phyloP scores from a whole-genome alignment of 1,284 basidiomycete species.

The Boletus hoseneyae region DNA sequence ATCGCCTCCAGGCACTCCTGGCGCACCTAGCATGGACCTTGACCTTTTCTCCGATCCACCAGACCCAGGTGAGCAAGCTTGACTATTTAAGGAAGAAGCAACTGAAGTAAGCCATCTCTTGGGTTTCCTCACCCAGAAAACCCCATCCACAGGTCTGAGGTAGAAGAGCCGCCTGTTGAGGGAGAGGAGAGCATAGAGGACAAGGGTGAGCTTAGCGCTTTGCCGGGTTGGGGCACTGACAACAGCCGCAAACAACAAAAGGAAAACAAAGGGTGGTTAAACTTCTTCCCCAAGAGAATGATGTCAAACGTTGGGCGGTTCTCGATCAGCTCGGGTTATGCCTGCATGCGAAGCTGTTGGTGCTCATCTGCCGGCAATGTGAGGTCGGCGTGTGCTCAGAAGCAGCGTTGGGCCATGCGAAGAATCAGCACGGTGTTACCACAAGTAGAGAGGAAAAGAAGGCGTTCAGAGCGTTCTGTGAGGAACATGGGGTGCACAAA shows the following conservation, averaged over 20 bases:
- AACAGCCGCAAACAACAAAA: too few species aligned
- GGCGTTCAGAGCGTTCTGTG: neutral
- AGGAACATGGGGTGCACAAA: neutral
- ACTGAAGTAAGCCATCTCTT: too few species aligned
- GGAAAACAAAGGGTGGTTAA: neutral
- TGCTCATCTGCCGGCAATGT: conserved; percentile 9
- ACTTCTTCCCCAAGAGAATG: conserved; percentile 3
- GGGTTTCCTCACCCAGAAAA: too few species aligned
- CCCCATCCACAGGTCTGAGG: too few species aligned
- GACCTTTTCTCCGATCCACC: neutral
- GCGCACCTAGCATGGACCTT: too few species aligned
- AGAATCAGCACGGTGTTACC: conserved; percentile 1
- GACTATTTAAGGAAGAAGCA: too few species aligned
- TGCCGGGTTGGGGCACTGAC: too few species aligned
- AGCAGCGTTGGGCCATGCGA: conserved; percentile 4
- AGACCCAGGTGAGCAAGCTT: too few species aligned
- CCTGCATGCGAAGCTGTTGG: neutral
- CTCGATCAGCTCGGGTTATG: conserved; percentile 4
- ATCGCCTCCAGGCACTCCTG: too few species aligned
- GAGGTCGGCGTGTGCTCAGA: neutral
- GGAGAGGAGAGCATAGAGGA: too few species aligned
- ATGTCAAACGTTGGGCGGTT: neutral
- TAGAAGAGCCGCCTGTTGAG: too few species aligned
- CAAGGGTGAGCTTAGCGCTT: too few species aligned
- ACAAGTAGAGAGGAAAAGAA: neutral